Evolutionary conservation across 805 yeast genomes (phyloP), one percentile per base, ranked within the genome.

Genomic region (Ogataea glucozyma): DNA sequence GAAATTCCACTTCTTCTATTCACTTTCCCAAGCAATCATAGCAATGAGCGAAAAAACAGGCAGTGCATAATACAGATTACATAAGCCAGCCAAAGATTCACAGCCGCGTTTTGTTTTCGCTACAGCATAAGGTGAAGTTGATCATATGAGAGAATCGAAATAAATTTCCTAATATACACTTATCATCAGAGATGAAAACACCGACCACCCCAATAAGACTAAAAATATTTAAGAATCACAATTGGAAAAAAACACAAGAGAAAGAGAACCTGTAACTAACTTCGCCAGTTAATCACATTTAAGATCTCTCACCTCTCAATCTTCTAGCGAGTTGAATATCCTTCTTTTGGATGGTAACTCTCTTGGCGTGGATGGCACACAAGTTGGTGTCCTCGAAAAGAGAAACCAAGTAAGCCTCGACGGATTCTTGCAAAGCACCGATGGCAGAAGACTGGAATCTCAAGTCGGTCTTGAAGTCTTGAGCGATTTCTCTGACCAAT

Each of bases 281-380:
- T 26, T 16, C 23, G 27, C 33, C 26, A 30, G 36, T 39, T 20
- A 39, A 56, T 27, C 34, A 33, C 37, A 52, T 48, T 66, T 81
- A 86, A 57, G 91, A 79, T 83, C 93, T 84, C 77, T 86, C 95
- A 72, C 97, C 98, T 76, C 97, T 85, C 69, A 91, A 82, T 78
- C 98, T 86, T 78, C 97, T 86, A 57, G 98, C 99, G 67, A 91
- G 79, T 68, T 90, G 96, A 69, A 91, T 88, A 72, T 91, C 99
- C 76, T 90, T 90, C 88, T 89, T 91, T 80, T 88, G 96, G 65
- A 91, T 88, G 54, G 99, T 91, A 60, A 91, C 98, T 76, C 99
- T 85, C 83, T 93, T 91, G 64, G 98, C 99, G 73, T 91, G 99
- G 58, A 89, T 88, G 54, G 98, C 97, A 76, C 97, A 93, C 76